Percentiles rank a stretch among this genome's conserved stretches.
Conservation (phyloP, 2,329 filamentous ascomycete species). For the Esteya vermicola region DNA sequence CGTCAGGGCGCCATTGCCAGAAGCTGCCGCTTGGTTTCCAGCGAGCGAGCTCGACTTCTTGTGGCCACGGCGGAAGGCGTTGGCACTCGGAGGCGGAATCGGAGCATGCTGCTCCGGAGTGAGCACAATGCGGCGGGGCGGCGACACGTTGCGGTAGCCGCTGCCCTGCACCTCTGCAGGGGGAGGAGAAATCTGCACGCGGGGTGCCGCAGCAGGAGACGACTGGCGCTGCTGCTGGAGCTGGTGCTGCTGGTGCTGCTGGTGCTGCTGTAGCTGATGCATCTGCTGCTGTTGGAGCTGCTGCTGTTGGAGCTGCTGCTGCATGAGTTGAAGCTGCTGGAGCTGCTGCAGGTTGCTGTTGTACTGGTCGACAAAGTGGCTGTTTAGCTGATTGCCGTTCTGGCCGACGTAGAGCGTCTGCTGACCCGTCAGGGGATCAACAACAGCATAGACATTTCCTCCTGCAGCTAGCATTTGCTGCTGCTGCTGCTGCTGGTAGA, state of each 20-base stretch:
- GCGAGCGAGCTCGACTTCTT: conserved; percentile 73
- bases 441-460: conserved; percentile 66
- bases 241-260: conserved; percentile 27
- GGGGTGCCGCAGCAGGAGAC: conserved; percentile 47
- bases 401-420: conserved; percentile 68
- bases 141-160: conserved; percentile 47
- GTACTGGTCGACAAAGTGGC: conserved; percentile 28
- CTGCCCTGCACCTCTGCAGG: conserved; percentile 41
- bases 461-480: conserved; percentile 36
- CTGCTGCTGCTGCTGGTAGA: conserved; percentile 27
- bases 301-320: conserved; percentile 29
- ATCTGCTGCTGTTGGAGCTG: conserved; percentile 20
- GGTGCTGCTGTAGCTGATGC: conserved; percentile 20
- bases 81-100: conserved; percentile 75
- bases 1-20: not conserved
- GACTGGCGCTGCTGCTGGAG: conserved; percentile 29
- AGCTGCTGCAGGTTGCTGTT: conserved; percentile 20
- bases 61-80: conserved; percentile 85
- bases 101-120: conserved; percentile 50
- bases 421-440: conserved; percentile 76
- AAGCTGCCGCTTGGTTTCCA: conserved; percentile 22
- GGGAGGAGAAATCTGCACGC: conserved; percentile 71
- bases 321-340: conserved; percentile 13
- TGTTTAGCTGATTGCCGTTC: conserved; percentile 29
- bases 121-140: conserved; percentile 53